Evolutionary conservation across 192 early-diverging fungal species (phyloP).

Genomic region (Entomortierella parvispora): DNA sequence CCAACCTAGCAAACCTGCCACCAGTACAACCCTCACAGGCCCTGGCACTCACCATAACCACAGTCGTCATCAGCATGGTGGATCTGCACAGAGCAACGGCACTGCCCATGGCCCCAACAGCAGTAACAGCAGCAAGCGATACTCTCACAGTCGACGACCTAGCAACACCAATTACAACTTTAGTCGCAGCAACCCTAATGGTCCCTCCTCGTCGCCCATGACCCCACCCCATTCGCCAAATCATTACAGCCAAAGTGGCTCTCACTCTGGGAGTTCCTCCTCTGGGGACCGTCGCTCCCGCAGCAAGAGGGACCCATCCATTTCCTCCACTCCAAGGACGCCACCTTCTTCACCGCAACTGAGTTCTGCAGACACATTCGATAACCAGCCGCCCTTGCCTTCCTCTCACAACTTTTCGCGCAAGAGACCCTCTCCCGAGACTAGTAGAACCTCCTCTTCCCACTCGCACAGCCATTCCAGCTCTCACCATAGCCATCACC

Average conservation of each 20-base stretch:
- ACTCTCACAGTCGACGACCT: conserved; percentile 35
- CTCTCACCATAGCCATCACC: neutral
- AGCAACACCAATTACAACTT: conserved; percentile 44
- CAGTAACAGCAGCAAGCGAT: conserved; percentile 5
- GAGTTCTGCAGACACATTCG: conserved; percentile 7
- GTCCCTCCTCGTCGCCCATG: conserved; percentile 19
- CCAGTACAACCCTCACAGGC: conserved; percentile 21
- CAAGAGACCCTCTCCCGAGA: conserved; percentile 21
- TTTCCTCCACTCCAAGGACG: conserved; percentile 41
- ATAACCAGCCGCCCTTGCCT: neutral
- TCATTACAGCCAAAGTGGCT: conserved; percentile 29
- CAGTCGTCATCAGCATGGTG: conserved; percentile 5
- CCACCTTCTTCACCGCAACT: conserved; percentile 39
- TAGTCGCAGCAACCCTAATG: conserved; percentile 39
- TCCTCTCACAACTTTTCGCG: conserved; percentile 39
- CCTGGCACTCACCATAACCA: conserved; percentile 16
- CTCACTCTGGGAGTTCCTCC: neutral
- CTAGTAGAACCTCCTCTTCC: too few species aligned
- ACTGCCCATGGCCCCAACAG: neutral
- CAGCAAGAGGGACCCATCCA: conserved; percentile 32
- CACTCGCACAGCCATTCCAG: too few species aligned
- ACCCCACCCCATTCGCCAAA: conserved; percentile 46
- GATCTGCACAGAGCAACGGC: conserved; percentile 6
- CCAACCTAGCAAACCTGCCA: neutral
- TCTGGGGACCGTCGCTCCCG: conserved; percentile 7